phyloP scores from a whole-genome alignment of 1,284 basidiomycete genomes.

The Mixia osmundae region DNA sequence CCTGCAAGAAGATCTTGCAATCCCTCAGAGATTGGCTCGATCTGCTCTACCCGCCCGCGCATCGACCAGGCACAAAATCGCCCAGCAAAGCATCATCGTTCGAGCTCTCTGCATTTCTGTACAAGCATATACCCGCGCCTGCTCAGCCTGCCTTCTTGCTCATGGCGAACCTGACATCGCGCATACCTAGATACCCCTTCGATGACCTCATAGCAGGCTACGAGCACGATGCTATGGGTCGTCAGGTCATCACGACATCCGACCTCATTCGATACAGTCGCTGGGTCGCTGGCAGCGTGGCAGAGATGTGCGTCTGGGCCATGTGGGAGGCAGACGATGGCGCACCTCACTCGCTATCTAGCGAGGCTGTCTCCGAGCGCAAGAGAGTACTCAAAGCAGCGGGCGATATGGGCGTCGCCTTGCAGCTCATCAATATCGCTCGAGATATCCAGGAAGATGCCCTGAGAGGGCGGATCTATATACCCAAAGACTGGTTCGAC shows the following conservation, averaged over 20 bases:
- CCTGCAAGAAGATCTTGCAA: conserved; percentile 10
- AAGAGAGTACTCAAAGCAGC: conserved; percentile 14
- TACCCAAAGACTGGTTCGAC: conserved; percentile 18
- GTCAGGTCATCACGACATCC: conserved; percentile 21
- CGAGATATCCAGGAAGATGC: conserved; percentile 25
- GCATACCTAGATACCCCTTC: conserved; percentile 23
- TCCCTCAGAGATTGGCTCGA: conserved; percentile 7
- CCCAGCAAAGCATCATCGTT: conserved; percentile 4
- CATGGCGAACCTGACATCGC: conserved; percentile 20
- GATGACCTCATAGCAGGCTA: conserved; percentile 24
- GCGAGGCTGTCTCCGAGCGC: too few relatives aligned
- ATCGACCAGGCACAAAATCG: not conserved
- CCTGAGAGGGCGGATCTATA: conserved; percentile 22
- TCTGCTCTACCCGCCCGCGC: conserved; percentile 5
- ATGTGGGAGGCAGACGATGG: conserved; percentile 18
- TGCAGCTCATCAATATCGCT: conserved; percentile 26
- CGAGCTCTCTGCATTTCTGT: conserved; percentile 11
- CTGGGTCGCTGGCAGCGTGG: conserved; percentile 25
- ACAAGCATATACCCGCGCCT: conserved; percentile 9
- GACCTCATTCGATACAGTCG: conserved; percentile 25
- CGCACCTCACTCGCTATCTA: too few relatives aligned
- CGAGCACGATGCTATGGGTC: conserved; percentile 19
- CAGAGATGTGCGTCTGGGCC: conserved; percentile 24
- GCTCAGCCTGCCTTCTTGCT: conserved; percentile 22
- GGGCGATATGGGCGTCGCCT: conserved; percentile 24